Evolutionary conservation across 495 filamentous ascomycete genomes (phyloP).

Genomic region (Neurospora sp.): DNA sequence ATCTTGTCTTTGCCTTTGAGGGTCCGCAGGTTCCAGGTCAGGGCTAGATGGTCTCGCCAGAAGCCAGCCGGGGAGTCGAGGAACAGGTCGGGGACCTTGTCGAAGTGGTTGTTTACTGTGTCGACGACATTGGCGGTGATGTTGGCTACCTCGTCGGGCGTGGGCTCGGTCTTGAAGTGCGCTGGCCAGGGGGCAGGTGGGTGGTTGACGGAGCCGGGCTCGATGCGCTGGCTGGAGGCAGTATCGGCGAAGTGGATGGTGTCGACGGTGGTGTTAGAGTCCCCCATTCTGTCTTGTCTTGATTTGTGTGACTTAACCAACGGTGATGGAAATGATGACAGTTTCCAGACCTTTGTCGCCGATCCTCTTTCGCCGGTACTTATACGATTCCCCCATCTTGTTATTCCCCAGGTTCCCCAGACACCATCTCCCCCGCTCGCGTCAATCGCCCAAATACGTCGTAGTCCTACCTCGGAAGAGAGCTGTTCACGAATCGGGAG

Average conservation of each 20-base stretch:
- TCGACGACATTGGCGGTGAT: constrained; percentile 36
- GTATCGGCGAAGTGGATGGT: neutral
- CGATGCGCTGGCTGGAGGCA: constrained; percentile 42
- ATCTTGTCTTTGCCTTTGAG: constrained; percentile 46
- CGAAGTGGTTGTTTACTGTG: constrained; percentile 39
- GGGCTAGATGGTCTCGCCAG: constrained; percentile 53
- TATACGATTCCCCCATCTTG: neutral
- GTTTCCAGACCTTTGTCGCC: neutral
- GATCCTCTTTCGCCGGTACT: neutral
- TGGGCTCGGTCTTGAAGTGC: constrained; percentile 12
- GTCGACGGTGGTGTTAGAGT: neutral
- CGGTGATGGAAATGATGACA: neutral
- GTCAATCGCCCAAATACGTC: neutral
- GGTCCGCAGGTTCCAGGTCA: constrained; percentile 53
- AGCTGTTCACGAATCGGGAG: neutral
- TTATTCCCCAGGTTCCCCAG: neutral
- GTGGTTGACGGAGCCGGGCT: constrained; percentile 50
- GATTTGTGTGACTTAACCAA: neutral
- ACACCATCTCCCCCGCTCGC: neutral
- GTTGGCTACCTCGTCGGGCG: constrained; percentile 31
- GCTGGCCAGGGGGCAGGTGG: constrained; percentile 31
- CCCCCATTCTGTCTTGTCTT: neutral
- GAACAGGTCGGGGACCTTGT: constrained; percentile 36
- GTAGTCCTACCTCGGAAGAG: neutral
- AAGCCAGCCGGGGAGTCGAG: constrained; percentile 38